phyloP scores from a whole-genome alignment of 75 land plant genomes.

The Picea sitchensis region DNA sequence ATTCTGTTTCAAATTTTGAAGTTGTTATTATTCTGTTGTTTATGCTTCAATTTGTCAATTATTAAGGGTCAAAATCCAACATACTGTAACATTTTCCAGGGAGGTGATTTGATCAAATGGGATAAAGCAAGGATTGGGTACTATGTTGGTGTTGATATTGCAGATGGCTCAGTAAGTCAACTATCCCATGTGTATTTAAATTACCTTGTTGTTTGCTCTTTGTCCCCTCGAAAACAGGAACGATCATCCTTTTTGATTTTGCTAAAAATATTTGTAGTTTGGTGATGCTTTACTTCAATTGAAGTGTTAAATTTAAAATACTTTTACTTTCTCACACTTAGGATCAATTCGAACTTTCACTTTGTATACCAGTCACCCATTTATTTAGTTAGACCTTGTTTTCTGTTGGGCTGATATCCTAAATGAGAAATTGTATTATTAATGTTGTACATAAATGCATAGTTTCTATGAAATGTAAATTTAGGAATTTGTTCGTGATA shows the following conservation, averaged over 20 bases:
- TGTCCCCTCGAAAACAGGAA: neutral
- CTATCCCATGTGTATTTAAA: slow-evolving; percentile 3
- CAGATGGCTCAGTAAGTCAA: slow-evolving; percentile 80
- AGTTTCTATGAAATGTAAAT: neutral
- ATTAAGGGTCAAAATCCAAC: no score
- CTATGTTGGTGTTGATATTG: slow-evolving; percentile 94
- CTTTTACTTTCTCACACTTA: no score
- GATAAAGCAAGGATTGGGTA: slow-evolving; percentile 90
- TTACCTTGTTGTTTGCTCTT: neutral
- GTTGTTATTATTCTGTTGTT: no score
- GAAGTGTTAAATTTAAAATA: no score
- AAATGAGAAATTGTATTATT: neutral
- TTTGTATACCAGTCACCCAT: neutral
- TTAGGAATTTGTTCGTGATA: neutral
- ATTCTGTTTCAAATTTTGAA: no score
- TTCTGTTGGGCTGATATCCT: neutral
- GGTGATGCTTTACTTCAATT: no score
- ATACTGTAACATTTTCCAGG: slow-evolving; percentile 30
- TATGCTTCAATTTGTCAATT: no score
- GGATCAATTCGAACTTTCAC: no score
- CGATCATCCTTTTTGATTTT: neutral
- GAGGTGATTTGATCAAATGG: slow-evolving; percentile 97
- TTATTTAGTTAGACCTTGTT: neutral
- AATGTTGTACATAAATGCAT: neutral
- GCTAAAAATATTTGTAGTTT: neutral